phyloP scores from a whole-genome alignment of 257 asterid species.

The Nicotiana benthamiana region DNA sequence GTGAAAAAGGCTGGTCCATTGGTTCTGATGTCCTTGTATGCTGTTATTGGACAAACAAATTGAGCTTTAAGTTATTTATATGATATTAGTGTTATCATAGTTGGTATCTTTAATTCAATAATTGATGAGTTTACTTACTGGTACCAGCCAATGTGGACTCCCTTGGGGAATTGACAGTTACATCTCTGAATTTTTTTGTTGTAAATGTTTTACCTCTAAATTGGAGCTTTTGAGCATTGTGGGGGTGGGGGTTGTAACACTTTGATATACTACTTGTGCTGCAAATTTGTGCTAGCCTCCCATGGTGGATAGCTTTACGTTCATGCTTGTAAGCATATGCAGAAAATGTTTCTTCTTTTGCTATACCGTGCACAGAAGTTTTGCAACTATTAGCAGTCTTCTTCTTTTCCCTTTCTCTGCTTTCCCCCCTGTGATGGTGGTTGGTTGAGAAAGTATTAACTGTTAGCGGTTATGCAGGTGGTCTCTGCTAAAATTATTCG shows the following conservation, averaged over 20 bases:
- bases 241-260: background rate
- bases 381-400: background rate
- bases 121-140: background rate
- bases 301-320: background rate
- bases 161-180: background rate
- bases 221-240: background rate
- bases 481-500: conserved; percentile 61
- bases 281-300: background rate
- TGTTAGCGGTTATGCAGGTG: conserved; percentile 26
- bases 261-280: background rate
- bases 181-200: background rate
- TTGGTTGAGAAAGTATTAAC: background rate
- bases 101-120: background rate
- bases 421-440: background rate
- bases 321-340: background rate
- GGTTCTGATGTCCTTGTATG: background rate
- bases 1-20: background rate
- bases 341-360: background rate
- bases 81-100: background rate
- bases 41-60: background rate
- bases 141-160: background rate
- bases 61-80: background rate
- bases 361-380: background rate
- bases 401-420: background rate
- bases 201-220: background rate